Conservation (phyloP, 2,329 filamentous ascomycete genomes). For the Cladosporium sp. region DNA sequence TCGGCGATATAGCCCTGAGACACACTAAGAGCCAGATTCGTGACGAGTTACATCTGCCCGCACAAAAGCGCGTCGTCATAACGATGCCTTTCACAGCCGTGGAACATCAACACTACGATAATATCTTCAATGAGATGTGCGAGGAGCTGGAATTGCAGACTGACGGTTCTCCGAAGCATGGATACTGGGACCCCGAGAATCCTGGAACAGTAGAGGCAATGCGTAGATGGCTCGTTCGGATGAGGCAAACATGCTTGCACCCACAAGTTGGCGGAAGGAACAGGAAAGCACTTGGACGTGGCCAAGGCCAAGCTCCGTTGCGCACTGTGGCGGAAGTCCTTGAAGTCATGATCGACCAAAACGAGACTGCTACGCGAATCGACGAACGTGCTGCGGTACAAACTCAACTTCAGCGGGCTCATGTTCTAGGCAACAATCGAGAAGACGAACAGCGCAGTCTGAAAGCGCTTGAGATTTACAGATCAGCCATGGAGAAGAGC, state of each 20-base stretch:
- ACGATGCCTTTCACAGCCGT: conserved; percentile 87
- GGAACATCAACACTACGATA: conserved; percentile 85
- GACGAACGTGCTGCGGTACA: conserved; percentile 68
- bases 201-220: conserved; percentile 64
- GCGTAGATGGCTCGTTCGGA: conserved; percentile 73
- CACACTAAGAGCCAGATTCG: conserved; percentile 83
- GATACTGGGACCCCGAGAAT: conserved; percentile 66
- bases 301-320: conserved; percentile 62
- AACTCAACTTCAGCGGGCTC: conserved; percentile 67
- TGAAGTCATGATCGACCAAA: conserved; percentile 87
- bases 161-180: conserved; percentile 61
- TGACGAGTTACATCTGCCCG: conserved; percentile 74
- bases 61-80: conserved; percentile 82
- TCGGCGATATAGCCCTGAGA: conserved; percentile 71
- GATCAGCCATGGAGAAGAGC: conserved; percentile 45
- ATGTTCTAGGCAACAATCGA: conserved; percentile 75
- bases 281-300: conserved; percentile 60
- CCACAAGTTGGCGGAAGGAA: conserved; percentile 74
- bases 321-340: conserved; percentile 84
- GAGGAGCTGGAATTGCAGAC: conserved; percentile 65
- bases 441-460: conserved; percentile 53
- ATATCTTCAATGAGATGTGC: conserved; percentile 74
- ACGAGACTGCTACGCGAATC: conserved; percentile 63
- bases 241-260: conserved; percentile 83
- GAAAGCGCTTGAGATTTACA: conserved; percentile 71